phyloP scores from a whole-genome alignment of 495 filamentous ascomycete species.

The Choiromyces venosus region DNA sequence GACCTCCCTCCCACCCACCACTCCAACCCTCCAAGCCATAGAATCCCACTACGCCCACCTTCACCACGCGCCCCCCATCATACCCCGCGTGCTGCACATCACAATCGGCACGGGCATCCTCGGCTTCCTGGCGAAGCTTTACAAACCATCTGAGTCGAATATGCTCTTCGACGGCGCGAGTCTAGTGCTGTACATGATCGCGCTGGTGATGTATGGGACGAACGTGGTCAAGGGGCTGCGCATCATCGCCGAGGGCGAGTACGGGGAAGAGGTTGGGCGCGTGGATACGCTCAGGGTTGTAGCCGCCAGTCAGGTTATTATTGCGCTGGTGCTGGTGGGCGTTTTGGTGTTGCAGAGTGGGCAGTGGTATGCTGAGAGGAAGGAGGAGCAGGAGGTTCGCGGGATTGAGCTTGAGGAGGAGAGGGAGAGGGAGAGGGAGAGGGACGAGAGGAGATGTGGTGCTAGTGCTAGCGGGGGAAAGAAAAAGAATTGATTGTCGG shows the following conservation, averaged over 20 bases:
- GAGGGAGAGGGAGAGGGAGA: slow-evolving; percentile 47
- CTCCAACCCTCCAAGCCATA: slow-evolving; percentile 43
- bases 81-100: slow-evolving; percentile 88
- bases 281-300: slow-evolving; percentile 87
- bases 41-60: slow-evolving; percentile 83
- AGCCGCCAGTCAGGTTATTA: slow-evolving; percentile 91
- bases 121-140: slow-evolving; percentile 89
- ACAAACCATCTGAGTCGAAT: slow-evolving; percentile 84
- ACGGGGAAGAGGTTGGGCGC: slow-evolving; percentile 54
- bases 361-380: slow-evolving; percentile 96
- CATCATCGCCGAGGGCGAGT: slow-evolving; percentile 55
- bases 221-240: slow-evolving; percentile 93
- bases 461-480: slow-evolving; percentile 42
- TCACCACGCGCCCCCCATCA: slow-evolving; percentile 79
- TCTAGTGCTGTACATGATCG: slow-evolving; percentile 85
- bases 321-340: slow-evolving; percentile 83
- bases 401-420: slow-evolving; percentile 54
- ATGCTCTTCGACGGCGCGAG: slow-evolving; percentile 92
- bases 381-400: slow-evolving; percentile 76
- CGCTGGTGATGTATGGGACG: slow-evolving; percentile 81
- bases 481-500: slow-evolving; percentile 44
- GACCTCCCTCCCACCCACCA: slow-evolving; percentile 42
- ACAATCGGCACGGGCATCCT: slow-evolving; percentile 79
- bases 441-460: no score
- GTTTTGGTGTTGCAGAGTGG: slow-evolving; percentile 91